These are phyloP conservation scores for Alternaria burnsii DNA, from an alignment of 2,329 filamentous ascomycete species.

Conservation along the genomic window DNA sequence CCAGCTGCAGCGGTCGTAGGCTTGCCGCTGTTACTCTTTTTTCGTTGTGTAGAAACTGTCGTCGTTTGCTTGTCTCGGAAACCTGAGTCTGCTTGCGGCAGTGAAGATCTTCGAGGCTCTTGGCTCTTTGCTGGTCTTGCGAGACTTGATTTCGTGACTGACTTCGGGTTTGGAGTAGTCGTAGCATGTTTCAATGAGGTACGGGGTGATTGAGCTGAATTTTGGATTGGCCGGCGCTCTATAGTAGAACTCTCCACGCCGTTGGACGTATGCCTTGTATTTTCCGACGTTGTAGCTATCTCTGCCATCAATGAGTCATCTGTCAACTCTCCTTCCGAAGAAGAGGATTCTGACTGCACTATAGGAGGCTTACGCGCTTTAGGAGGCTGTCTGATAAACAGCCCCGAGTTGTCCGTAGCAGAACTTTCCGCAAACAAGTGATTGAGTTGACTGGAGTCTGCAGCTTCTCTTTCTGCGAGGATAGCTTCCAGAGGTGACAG, in stretches of 20 bases:
- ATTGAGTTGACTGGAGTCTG: constrained; percentile 20
- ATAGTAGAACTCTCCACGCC: not conserved
- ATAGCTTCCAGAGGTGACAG: not conserved
- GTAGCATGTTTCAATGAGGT: not conserved
- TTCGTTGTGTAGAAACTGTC: not conserved
- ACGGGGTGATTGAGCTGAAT: not conserved
- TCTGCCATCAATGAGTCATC: constrained; percentile 19
- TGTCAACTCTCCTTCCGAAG: constrained; percentile 15
- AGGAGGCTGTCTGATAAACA: not conserved
- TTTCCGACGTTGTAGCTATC: constrained; percentile 2
- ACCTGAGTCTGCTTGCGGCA: not conserved
- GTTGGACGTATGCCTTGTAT: not conserved
- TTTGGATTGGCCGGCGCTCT: not conserved
- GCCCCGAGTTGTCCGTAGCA: not conserved
- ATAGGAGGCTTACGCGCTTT: constrained; percentile 22
- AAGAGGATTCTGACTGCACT: constrained; percentile 27
- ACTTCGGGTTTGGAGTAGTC: not conserved
- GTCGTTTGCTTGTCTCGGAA: not conserved
- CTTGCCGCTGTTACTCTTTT: not conserved
- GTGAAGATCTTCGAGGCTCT: not conserved
- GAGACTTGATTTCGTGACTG: not conserved
- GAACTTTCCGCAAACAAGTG: constrained; percentile 5
- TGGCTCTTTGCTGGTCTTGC: not conserved
- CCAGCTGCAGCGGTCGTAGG: not conserved
- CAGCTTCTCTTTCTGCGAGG: not conserved